Conservation (phyloP, 768 basidiomycete genomes). For the Tulasnella sp. region DNA sequence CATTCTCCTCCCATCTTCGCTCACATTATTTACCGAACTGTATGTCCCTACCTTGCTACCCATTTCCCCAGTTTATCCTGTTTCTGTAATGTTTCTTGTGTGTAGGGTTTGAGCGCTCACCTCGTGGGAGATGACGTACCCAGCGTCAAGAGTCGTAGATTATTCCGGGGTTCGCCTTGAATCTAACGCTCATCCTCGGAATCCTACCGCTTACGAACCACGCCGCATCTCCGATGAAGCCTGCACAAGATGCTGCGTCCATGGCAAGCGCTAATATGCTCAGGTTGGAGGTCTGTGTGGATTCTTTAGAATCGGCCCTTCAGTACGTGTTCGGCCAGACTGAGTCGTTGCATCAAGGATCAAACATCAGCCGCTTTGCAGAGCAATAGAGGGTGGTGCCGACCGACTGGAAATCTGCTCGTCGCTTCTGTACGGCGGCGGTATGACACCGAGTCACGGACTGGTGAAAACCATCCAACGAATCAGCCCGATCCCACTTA, state of each 20-base stretch:
- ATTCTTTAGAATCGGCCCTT: constrained; percentile 60
- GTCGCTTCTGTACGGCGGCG: constrained; percentile 61
- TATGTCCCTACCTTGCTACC: neutral
- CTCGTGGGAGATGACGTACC: neutral
- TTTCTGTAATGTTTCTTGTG: neutral
- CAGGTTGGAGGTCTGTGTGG: constrained; percentile 57
- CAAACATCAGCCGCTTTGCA: constrained; percentile 21
- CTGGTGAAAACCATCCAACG: constrained; percentile 46
- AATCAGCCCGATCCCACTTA: constrained; percentile 44
- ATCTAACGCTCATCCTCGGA: neutral
- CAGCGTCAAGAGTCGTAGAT: neutral
- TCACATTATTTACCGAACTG: neutral
- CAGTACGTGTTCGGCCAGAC: constrained; percentile 34
- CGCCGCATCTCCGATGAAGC: neutral
- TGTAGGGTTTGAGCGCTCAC: neutral
- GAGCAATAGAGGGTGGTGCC: constrained; percentile 60
- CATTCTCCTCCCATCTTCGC: neutral
- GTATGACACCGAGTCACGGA: constrained; percentile 73
- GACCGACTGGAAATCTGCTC: constrained; percentile 68
- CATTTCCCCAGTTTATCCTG: neutral
- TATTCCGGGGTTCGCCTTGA: neutral
- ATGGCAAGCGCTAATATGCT: neutral
- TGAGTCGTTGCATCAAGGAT: neutral
- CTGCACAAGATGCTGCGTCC: neutral
- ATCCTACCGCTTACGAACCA: neutral